phyloP scores from a whole-genome alignment of 2,329 filamentous ascomycete genomes.

The Colletotrichum spaethianum region DNA sequence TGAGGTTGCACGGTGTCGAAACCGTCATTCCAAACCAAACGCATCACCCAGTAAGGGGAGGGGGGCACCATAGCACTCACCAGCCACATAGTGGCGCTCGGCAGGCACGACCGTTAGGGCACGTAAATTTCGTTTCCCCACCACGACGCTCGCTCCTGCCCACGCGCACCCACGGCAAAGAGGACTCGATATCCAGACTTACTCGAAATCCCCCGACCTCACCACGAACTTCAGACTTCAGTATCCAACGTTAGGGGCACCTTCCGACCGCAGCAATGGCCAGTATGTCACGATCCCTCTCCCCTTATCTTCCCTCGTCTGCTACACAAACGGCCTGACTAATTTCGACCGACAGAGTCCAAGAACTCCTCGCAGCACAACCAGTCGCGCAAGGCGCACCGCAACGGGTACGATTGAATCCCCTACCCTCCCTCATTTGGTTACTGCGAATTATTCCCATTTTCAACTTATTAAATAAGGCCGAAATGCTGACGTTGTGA shows the following conservation, averaged over 20 bases:
- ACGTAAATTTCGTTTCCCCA: constrained; percentile 42
- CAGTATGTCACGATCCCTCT: constrained; percentile 50
- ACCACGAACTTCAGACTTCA: constrained; percentile 27
- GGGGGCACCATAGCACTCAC: no score
- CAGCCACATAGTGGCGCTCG: constrained; percentile 14
- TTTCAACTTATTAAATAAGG: background rate
- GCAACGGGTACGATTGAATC: constrained; percentile 88
- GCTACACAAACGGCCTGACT: constrained; percentile 40
- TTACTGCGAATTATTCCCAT: background rate
- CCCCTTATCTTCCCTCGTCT: constrained; percentile 42
- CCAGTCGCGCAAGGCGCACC: constrained; percentile 98
- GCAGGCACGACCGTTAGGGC: constrained; percentile 42
- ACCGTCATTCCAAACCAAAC: background rate
- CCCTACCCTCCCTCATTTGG: background rate
- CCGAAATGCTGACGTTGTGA: constrained; percentile 15
- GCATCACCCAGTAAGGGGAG: no score
- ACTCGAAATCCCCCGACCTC: constrained; percentile 20
- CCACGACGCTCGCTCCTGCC: constrained; percentile 26
- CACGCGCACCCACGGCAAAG: constrained; percentile 24
- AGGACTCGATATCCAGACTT: constrained; percentile 25
- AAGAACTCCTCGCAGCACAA: constrained; percentile 99
- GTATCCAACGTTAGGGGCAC: constrained; percentile 38
- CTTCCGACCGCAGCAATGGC: constrained; percentile 55
- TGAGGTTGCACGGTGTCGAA: background rate
- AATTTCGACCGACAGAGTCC: constrained; percentile 76